phyloP scores from a whole-genome alignment of 768 basidiomycete genomes.

The Russula compacta region DNA sequence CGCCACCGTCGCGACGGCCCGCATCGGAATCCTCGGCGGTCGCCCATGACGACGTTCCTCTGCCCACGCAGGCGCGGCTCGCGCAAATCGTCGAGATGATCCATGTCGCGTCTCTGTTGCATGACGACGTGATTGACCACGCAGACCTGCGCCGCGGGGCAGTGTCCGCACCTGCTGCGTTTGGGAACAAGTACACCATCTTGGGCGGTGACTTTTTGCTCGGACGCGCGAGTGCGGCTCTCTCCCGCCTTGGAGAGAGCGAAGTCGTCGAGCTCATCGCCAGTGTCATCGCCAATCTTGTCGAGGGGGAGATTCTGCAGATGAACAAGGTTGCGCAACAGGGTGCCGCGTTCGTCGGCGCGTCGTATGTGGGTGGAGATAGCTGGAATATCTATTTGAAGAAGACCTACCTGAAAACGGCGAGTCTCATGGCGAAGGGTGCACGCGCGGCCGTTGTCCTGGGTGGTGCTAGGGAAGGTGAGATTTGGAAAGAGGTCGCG shows the following conservation, averaged over 20 bases:
- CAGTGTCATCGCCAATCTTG: slow-evolving; percentile 86
- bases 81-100: slow-evolving; percentile 99
- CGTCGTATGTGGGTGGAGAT: slow-evolving; percentile 31
- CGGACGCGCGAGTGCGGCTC: slow-evolving; percentile 79
- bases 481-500: slow-evolving; percentile 79
- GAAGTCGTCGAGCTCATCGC: slow-evolving; percentile 93
- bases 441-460: slow-evolving; percentile 80
- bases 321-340: slow-evolving; percentile 46
- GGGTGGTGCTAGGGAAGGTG: slow-evolving; percentile 70
- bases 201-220: slow-evolving; percentile 95
- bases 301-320: slow-evolving; percentile 94
- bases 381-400: slow-evolving; percentile 76
- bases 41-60: slow-evolving; percentile 34
- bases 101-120: slow-evolving; percentile 87
- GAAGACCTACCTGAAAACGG: slow-evolving; percentile 91
- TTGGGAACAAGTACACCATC: slow-evolving; percentile 90
- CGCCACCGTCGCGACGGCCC: slow-evolving; percentile 25
- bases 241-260: slow-evolving; percentile 74
- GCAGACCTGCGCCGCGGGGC: slow-evolving; percentile 62
- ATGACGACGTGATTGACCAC: slow-evolving; percentile 81
- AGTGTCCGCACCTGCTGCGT: slow-evolving; percentile 61
- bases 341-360: slow-evolving; percentile 25
- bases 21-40: slow-evolving; percentile 24
- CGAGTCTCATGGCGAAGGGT: slow-evolving; percentile 83
- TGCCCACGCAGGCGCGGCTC: slow-evolving; percentile 85